Conservation (phyloP, 2,329 filamentous ascomycete genomes). For the Neurospora crassa region DNA sequence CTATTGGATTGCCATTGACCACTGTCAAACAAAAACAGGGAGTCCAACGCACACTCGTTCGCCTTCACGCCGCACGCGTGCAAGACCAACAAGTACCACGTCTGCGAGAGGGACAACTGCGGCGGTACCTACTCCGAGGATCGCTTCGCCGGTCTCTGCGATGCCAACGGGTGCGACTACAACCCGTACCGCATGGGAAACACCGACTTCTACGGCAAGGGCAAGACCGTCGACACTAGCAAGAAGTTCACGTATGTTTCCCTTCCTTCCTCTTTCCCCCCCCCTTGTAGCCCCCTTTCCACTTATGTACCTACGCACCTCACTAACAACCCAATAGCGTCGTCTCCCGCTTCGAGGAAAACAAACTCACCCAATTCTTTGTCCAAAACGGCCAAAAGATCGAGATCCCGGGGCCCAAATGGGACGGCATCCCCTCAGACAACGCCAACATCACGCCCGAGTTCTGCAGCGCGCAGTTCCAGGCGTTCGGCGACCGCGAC, state of each 20-base stretch:
- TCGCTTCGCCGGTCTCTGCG: conserved; percentile 45
- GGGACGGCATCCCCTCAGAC: conserved; percentile 17
- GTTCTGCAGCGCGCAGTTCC: conserved; percentile 49
- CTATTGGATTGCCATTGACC: too few relatives aligned
- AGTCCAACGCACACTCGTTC: conserved; percentile 48
- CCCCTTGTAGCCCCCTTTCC: background rate
- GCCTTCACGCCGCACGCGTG: conserved; percentile 52
- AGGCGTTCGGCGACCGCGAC: conserved; percentile 40
- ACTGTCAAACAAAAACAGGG: conserved; percentile 30
- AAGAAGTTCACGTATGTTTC: conserved; percentile 32
- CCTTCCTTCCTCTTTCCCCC: too few relatives aligned
- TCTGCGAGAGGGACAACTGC: conserved; percentile 28
- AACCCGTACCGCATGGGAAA: conserved; percentile 50
- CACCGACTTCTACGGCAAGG: conserved; percentile 45
- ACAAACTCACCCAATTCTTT: conserved; percentile 45
- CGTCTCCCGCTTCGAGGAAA: conserved; percentile 44
- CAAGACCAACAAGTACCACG: conserved; percentile 31
- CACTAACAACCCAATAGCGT: conserved; percentile 25
- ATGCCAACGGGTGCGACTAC: conserved; percentile 52
- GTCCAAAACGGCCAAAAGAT: conserved; percentile 45
- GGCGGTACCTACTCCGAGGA: conserved; percentile 32
- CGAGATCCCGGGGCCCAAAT: conserved; percentile 27
- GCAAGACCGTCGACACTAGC: conserved; percentile 40
- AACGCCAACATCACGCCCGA: conserved; percentile 42
- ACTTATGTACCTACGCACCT: background rate